Evolutionary conservation across 805 yeast species (phyloP), one percentile per base, ranked within the genome.

Genomic region (Monosporozyma yasuniensis): DNA sequence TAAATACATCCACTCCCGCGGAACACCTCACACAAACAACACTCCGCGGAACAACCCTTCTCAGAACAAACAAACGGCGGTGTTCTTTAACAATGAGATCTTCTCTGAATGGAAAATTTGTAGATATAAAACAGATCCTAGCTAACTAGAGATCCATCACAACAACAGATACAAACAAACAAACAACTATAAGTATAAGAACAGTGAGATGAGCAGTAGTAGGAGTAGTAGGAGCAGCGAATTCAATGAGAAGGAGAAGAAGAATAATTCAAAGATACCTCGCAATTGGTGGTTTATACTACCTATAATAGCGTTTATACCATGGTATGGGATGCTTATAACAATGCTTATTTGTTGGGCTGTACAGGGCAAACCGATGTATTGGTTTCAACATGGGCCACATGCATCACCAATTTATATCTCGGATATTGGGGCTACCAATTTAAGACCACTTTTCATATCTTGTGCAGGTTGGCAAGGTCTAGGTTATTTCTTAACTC

Each of bases 291-390:
- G 66, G 58, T 71, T 70, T 52, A 52, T 77, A 30, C 67, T 89
- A 38, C 96, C 96, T 4, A 66, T 87, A 38, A 59, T 80, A 3
- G 77, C 87, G 1, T 68, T 79, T 47, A 65, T 81, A 2, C 82
- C 80, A 11, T 90, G 97, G 97, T 84, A 88, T 81, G 96, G 86
- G 4, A 87, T 87, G 96, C 77, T 90, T 10, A 81, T 84, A 4
- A 86, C 95, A 8, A 70, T 90, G 78, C 61, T 90, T 55, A 64
- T 75, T 1, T 76, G 81, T 56, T 90, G 96, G 96, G 78, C 84
- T 2, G 75, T 72, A 2, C 87, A 86, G 61, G 96, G 96, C 2
- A 77, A 77, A 46, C 96, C 95, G 0, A 71, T 76, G 12, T 84
- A 86, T 61, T 63, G 71, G 50, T 80, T 80, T 56, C 75, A 79